Evolutionary conservation across 768 basidiomycete genomes (phyloP), one percentile per base, ranked within the genome.

Genomic region (Tubosaeta sp.): DNA sequence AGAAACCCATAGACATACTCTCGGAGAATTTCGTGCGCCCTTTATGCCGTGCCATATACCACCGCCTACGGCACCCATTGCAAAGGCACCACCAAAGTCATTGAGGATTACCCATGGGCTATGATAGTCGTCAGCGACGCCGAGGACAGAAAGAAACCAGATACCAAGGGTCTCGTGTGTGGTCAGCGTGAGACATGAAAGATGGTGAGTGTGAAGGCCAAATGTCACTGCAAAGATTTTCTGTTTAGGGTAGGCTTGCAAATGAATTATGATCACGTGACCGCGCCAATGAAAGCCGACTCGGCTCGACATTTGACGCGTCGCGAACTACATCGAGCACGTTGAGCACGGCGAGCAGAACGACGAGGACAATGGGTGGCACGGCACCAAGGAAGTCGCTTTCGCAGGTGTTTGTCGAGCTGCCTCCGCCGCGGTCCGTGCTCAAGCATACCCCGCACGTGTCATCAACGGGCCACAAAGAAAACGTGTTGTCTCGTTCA

Each of bases 31-130:
- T 63, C 95, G 81, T 7, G 94, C 93, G 54, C 95, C 95, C 74
- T 98, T 98, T 61, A 97, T 93, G 51, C 94, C 92, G 72, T 97
- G 94, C 95, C 95, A 98, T 65, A 97, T 92, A 58, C 90, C 93
- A 65, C 95, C 95, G 63, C 95, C 95, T 50, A 98, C 86, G 33
- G 94, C 92, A 69, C 95, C 95, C 95, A 97, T 97, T 16, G 95
- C 83, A 72, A 97, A 95, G 12, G 95, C 94, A 56, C 93, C 95
- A 54, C 95, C 95, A 71, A 95, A 95, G 76, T 98, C 95, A 77
- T 91, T 97, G 62, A 97, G 85, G 67, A 97, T 89, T 48, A 97
- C 95, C 92, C 94, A 97, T 63, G 95, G 95, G 74, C 95, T 97
- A 63, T 13, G 16, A 31, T 19, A 38, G 32, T 8, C 1, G 48